phyloP scores from a whole-genome alignment of 83 land plant genomes.

The Picea mariana region DNA sequence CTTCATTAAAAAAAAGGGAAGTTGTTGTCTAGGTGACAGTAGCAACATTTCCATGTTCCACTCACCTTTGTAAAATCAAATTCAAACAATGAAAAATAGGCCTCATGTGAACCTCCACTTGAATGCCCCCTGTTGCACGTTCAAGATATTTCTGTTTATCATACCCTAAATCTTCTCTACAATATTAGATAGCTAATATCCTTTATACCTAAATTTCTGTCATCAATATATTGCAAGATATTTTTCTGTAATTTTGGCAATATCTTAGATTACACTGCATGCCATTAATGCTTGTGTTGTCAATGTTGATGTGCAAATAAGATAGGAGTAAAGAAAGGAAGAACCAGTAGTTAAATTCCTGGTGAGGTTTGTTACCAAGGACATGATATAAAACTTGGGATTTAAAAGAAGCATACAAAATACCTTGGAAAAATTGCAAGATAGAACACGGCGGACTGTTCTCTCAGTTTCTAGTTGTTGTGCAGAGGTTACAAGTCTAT shows the following conservation, averaged over 20 bases:
- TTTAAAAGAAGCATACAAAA: not conserved
- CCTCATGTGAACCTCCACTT: too few relatives aligned
- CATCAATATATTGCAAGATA: not conserved
- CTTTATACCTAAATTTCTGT: not conserved
- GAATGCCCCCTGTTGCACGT: too few relatives aligned
- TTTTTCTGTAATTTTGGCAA: not conserved
- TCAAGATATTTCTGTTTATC: too few relatives aligned
- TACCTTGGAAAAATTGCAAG: constrained; percentile 11
- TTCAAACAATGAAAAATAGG: too few relatives aligned
- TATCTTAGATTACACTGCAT: not conserved
- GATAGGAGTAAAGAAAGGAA: not conserved
- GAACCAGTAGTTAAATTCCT: not conserved
- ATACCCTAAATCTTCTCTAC: too few relatives aligned
- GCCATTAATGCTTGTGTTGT: not conserved
- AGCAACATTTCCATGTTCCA: too few relatives aligned
- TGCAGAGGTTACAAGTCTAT: constrained; percentile 5
- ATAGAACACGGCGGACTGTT: not conserved
- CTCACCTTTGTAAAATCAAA: too few relatives aligned
- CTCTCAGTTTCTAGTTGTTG: constrained; percentile 9
- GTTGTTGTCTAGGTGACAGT: too few relatives aligned
- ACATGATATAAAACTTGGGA: not conserved
- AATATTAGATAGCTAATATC: too few relatives aligned
- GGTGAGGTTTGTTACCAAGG: not conserved
- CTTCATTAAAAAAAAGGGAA: too few relatives aligned
- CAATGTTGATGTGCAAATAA: not conserved